Evolutionary conservation across 1,284 basidiomycete genomes (phyloP).

Genomic region (Athelia sp.): DNA sequence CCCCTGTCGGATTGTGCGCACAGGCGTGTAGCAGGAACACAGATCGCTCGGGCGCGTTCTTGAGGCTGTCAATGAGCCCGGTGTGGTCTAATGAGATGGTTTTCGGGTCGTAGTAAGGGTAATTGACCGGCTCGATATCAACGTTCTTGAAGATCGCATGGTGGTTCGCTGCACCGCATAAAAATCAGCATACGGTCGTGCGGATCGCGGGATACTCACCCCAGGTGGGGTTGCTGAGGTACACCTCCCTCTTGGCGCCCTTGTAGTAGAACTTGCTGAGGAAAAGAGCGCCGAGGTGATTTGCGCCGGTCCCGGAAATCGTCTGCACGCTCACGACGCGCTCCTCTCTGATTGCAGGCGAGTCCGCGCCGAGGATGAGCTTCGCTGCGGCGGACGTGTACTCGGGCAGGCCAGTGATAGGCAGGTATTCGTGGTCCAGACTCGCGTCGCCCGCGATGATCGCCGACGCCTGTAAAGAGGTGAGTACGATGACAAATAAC

Average conservation of each 20-base stretch:
- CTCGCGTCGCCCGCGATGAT: constrained; percentile 66
- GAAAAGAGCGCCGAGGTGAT: constrained; percentile 90
- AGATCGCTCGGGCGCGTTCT: constrained; percentile 66
- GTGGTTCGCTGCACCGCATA: constrained; percentile 73
- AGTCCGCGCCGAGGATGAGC: constrained; percentile 76
- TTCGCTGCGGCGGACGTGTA: constrained; percentile 79
- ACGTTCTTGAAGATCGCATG: constrained; percentile 85
- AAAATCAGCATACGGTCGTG: too few relatives aligned
- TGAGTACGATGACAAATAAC: constrained; percentile 2
- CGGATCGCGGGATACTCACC: constrained; percentile 43
- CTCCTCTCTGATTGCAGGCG: constrained; percentile 67
- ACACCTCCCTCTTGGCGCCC: constrained; percentile 64
- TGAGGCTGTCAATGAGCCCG: constrained; percentile 66
- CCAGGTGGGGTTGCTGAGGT: constrained; percentile 92
- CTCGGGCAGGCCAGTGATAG: constrained; percentile 83
- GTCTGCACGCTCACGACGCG: constrained; percentile 82
- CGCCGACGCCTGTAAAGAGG: constrained; percentile 58
- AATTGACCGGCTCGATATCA: constrained; percentile 75
- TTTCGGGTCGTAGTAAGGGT: constrained; percentile 88
- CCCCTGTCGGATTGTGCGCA: constrained; percentile 95
- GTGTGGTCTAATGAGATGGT: constrained; percentile 86
- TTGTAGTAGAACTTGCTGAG: constrained; percentile 81
- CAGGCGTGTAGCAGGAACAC: constrained; percentile 91
- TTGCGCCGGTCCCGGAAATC: constrained; percentile 93
- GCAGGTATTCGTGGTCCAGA: constrained; percentile 92